Evolutionary conservation across 202 grass and related monocot genomes (phyloP), one percentile per base, ranked within the genome.

Genomic region (Zoysia matrella): DNA sequence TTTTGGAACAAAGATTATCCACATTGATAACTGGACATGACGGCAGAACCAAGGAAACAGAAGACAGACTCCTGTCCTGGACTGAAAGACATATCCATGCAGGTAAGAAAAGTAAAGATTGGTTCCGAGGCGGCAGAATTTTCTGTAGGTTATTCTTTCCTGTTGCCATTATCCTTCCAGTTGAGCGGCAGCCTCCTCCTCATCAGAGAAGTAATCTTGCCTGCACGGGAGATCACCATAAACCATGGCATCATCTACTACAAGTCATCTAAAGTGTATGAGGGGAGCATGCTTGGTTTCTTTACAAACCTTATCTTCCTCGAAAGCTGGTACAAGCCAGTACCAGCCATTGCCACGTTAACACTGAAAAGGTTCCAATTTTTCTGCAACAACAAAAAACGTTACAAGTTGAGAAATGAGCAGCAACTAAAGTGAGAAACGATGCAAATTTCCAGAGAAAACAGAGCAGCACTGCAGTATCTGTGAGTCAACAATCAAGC

Each of bases 361-460:
- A 94, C 92, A 40, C 90, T 88, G 8, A 91, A 89, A 74, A 97
- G 94, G 46, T 97, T 97, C 90, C 75, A 94, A 66, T 97, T 97
- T 63, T 63, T 63, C 94, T 91, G 90, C 14, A 81, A 83, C 36
- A 86, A 11, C 8, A 11, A 3, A 49, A 12, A 74, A n/a, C 12
- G 54, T 43, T 79, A 5, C 16, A 60, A 81, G 65, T 45, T 6
- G 81, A 74, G 8, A 55, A 58, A 61, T 65, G 43, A 63, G 52
- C 14, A 72, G 12, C 10, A 6, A 69, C 18, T 47, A 42, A 51
- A 22, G 22, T 22, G 22, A 22, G 22, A 22, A 22, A 22, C 22
- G 22, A 22, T 22, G 22, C 22, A 22, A 22, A 22, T 22, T 22
- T 22, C 22, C 22, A 22, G 22, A 22, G 22, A 22, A 22, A 22